Conservation (phyloP, 1,139 yeast genomes). For the Suhomyces atakaporum region DNA sequence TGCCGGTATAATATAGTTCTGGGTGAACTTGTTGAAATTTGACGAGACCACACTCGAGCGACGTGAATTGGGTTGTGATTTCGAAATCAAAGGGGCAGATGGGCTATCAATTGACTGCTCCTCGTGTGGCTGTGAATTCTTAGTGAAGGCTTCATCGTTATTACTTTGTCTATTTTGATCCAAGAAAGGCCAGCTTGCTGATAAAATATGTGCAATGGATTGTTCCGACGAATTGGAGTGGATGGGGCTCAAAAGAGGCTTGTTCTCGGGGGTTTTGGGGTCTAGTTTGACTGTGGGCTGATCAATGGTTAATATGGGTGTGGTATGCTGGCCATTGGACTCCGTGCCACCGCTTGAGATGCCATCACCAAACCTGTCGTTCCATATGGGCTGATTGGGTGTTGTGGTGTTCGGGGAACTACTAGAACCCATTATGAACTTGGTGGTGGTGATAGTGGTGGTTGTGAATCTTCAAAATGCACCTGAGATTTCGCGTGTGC, state of each 20-base stretch:
- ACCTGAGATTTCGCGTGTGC: too few species aligned
- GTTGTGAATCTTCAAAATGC: too few species aligned
- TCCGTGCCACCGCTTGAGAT: neutral
- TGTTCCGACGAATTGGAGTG: slow-evolving; percentile 11
- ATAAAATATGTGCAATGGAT: slow-evolving; percentile 11
- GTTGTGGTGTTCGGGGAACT: too few species aligned
- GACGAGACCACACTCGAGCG: slow-evolving; percentile 6
- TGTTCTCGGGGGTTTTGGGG: neutral
- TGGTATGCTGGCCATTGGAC: too few species aligned
- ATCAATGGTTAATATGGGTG: too few species aligned
- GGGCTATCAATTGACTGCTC: neutral
- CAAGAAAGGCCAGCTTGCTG: slow-evolving; percentile 13
- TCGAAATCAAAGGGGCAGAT: slow-evolving; percentile 5
- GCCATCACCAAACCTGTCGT: too few species aligned
- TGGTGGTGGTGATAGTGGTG: too few species aligned
- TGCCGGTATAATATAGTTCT: slow-evolving; percentile 30
- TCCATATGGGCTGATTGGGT: too few species aligned
- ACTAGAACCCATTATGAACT: too few species aligned
- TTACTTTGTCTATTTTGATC: neutral
- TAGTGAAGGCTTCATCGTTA: neutral
- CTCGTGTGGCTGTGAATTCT: too few species aligned
- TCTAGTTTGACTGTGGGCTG: too few species aligned
- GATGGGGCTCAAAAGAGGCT: slow-evolving; percentile 9
- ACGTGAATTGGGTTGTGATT: slow-evolving; percentile 14
- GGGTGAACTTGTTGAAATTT: slow-evolving; percentile 24